Evolutionary conservation across 2,329 filamentous ascomycete genomes (phyloP), one percentile per base, ranked within the genome.

Genomic region (Cladosporium sp.): DNA sequence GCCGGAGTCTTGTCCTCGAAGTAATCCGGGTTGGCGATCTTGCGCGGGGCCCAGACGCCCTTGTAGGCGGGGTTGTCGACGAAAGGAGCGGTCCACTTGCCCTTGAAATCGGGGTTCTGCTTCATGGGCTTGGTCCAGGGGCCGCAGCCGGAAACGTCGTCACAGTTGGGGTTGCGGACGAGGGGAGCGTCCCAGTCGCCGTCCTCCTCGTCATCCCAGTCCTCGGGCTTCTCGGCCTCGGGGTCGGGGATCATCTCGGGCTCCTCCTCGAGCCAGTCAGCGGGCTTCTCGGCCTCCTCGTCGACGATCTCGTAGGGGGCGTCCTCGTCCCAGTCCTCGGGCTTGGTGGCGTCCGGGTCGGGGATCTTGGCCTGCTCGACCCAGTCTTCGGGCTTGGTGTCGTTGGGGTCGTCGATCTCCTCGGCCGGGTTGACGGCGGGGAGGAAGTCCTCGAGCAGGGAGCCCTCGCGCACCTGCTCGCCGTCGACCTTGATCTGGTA

Each of bases 161-260:
- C 83, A 69, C 93, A 97, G 83, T 96, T 96, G 73, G 92, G 88
- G 84, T 99, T 97, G 70, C 89, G 82, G 50, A 99, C 83, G 50
- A 85, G 90, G 52, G 92, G 93, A 47, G 91, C 76, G 61, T 95
- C 73, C 90, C 91, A 99, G 78, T 99, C 93, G 72, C 93, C 93
- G 71, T 99, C 93, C 78, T 99, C 93, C 78, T 99, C 93, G 54
- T 99, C 92, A 75, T 96, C 92, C 93, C 93, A 99, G 70, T 97
- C 93, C 76, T 96, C 91, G 56, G 93, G 93, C 86, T 97, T 99
- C 78, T 88, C 80, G 45, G 92, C 90, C 77, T 96, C 90, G 50
- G 93, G 93, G 76, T 99, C 93, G 52, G 91, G 82, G 55, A 97
- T 78, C 59, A 82, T 87, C 56, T 80, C 74, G 58, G 91, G 82